phyloP scores from a whole-genome alignment of 1,284 basidiomycete genomes.

The Ustilago tritici region DNA sequence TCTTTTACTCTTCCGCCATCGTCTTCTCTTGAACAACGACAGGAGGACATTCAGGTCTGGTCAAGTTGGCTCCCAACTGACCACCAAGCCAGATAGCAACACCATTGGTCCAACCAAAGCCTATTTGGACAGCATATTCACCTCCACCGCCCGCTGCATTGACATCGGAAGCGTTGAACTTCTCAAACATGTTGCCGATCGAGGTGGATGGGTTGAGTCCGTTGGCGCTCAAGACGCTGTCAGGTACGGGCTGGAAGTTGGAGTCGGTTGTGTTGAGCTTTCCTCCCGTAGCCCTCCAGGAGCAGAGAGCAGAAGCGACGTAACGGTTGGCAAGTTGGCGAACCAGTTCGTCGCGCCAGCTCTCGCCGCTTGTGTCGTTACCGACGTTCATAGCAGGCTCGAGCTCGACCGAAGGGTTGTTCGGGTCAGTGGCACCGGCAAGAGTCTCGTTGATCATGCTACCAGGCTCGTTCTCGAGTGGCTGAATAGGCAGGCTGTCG shows the following conservation, averaged over 20 bases:
- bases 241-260: slow-evolving; percentile 71
- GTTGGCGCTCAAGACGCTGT: slow-evolving; percentile 37
- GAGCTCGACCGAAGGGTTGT: slow-evolving; percentile 27
- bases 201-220: slow-evolving; percentile 55
- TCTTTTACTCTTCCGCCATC: slow-evolving; percentile 8
- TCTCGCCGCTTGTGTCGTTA: slow-evolving; percentile 75
- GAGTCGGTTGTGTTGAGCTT: slow-evolving; percentile 82
- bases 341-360: slow-evolving; percentile 77
- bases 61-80: slow-evolving; percentile 47
- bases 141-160: slow-evolving; percentile 80
- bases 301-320: slow-evolving; percentile 83
- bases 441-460: slow-evolving; percentile 72
- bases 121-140: slow-evolving; percentile 82
- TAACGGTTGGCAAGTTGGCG: slow-evolving; percentile 85
- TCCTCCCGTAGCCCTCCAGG: slow-evolving; percentile 78
- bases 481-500: slow-evolving; percentile 78
- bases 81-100: slow-evolving; percentile 48
- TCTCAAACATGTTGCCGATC: slow-evolving; percentile 77
- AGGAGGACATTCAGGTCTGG: slow-evolving; percentile 34
- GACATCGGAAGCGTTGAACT: slow-evolving; percentile 77
- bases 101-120: slow-evolving; percentile 60
- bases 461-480: slow-evolving; percentile 69
- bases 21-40: slow-evolving; percentile 32
- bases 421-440: slow-evolving; percentile 73
- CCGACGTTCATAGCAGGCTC: slow-evolving; percentile 80